These are phyloP conservation scores for Calonectria pseudoreteaudii DNA, from an alignment of 2,329 filamentous ascomycete genomes.

Conservation along the genomic window DNA sequence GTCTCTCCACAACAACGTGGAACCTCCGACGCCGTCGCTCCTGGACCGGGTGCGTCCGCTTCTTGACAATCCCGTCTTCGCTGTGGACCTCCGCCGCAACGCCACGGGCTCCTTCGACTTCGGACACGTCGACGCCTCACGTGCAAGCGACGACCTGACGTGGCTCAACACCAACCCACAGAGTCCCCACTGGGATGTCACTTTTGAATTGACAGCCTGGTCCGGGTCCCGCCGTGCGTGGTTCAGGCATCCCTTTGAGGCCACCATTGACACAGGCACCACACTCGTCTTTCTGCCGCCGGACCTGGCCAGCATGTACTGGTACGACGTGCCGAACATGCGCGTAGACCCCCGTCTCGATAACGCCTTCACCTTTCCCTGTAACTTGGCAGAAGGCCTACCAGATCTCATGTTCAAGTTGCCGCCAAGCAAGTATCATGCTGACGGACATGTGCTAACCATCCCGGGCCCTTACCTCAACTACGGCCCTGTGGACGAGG, in stretches of 20 bases:
- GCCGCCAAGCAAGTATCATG: slow-evolving; percentile 50
- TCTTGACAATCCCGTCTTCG: slow-evolving; percentile 58
- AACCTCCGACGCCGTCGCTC: slow-evolving; percentile 56
- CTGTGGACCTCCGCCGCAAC: slow-evolving; percentile 61
- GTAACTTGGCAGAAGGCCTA: slow-evolving; percentile 62
- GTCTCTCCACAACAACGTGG: slow-evolving; percentile 56
- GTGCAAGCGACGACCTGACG: slow-evolving; percentile 54
- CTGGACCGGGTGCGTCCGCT: slow-evolving; percentile 57
- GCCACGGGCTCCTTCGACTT: slow-evolving; percentile 64
- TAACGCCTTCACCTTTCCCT: slow-evolving; percentile 69
- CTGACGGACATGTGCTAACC: slow-evolving; percentile 60
- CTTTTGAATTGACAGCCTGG: slow-evolving; percentile 62
- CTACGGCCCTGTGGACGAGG: slow-evolving; percentile 62
- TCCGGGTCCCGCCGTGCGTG: slow-evolving; percentile 62
- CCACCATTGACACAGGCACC: slow-evolving; percentile 77
- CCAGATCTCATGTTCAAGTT: slow-evolving; percentile 69
- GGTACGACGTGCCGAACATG: slow-evolving; percentile 64
- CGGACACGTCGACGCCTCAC: slow-evolving; percentile 57
- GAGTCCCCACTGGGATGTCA: slow-evolving; percentile 54
- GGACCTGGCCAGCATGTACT: slow-evolving; percentile 70
- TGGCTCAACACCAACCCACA: slow-evolving; percentile 53
- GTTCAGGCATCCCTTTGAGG: slow-evolving; percentile 58
- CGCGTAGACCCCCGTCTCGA: slow-evolving; percentile 56
- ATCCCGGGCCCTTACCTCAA: slow-evolving; percentile 68
- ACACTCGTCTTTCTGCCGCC: slow-evolving; percentile 72